Base-by-base conservation (phyloP, 1,284 basidiomycete species). In the Pterula multifida region DNA sequence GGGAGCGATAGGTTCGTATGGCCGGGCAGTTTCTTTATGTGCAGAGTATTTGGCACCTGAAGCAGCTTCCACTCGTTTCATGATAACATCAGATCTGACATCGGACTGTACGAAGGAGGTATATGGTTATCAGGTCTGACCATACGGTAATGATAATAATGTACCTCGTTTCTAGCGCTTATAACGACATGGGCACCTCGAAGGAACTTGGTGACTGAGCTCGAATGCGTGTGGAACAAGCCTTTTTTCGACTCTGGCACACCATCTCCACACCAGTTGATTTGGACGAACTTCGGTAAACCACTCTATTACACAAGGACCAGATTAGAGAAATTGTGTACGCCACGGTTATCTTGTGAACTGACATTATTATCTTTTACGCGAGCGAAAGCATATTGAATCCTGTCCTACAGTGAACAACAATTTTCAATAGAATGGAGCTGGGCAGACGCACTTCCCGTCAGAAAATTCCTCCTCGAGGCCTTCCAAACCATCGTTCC, bases 221-320 rank as follows among this genome's bases (percentile, higher is more conserved):
- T 78, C 15, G 90, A 81, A 64, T 97, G 93, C 3, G 83, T 85
- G 60, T 89, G 84, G 69, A 97, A 98, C 24, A 97, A 73, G 13
- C 94, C 95, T 66, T 98, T 98, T 64, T 87, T 85, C 26, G 75
- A 76, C 65, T 86, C 92, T 15, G 94, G 94, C 0, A 98, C 95
- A 57, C 95, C 94, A 60, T 96, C 93, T 49, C 95, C 94, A 60
- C 90, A 93, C 92, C 90, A 92, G 57, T 90, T 90, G 60, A 84
- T 77, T 56, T 95, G 85, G 3, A 97, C 90, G 56, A 94, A 91
- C 68, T 97, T 97, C 52, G 85, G 76, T n/a, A 98, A 75, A 57
- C 85, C 72, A 60, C 81, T 88, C 83, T 94, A 60, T 36, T n/a
- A 35, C 54, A 39, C 51, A 46, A 46, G n/a, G n/a, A n/a, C n/a